Evolutionary conservation across 164 flowering plant genomes (phyloP).

Genomic region (Macadamia integrifolia): DNA sequence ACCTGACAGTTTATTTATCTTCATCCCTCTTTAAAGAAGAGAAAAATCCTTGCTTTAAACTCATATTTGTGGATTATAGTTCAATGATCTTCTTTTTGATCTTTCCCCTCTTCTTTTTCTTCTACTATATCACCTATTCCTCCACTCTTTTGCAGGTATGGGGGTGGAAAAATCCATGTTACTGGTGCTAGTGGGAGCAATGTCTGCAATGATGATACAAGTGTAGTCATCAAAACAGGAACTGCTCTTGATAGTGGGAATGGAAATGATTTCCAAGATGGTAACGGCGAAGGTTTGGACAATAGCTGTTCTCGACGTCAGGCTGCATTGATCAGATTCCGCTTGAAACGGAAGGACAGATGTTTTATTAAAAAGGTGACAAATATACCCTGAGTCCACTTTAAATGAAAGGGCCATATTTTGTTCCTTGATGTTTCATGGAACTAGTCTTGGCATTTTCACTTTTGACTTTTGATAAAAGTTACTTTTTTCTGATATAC

Average conservation of each 20-base stretch:
- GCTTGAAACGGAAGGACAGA: constrained; percentile 48
- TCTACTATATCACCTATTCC: no score
- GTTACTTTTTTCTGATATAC: neutral
- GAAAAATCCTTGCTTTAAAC: neutral
- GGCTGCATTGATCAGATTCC: constrained; percentile 45
- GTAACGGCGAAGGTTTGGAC: constrained; percentile 21
- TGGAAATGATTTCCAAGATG: constrained; percentile 14
- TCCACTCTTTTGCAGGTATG: constrained; percentile 19
- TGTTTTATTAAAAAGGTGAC: constrained; percentile 55
- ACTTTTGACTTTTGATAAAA: neutral
- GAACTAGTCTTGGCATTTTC: neutral
- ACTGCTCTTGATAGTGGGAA: constrained; percentile 13
- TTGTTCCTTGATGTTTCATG: neutral
- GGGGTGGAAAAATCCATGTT: constrained; percentile 6
- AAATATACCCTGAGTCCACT: neutral
- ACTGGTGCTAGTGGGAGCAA: constrained; percentile 16
- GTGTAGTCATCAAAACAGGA: constrained; percentile 12
- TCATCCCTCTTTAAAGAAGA: no score
- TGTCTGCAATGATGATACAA: constrained; percentile 17
- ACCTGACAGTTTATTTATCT: neutral
- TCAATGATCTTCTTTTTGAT: neutral
- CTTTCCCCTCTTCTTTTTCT: no score
- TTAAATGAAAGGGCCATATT: neutral
- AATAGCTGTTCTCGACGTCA: constrained; percentile 33
- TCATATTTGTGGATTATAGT: neutral